Percentiles rank a stretch among this genome's conserved stretches.
These are phyloP conservation scores for Pugionium dolabratum DNA, from an alignment of 345 rosid species.

Conservation along the genomic window DNA sequence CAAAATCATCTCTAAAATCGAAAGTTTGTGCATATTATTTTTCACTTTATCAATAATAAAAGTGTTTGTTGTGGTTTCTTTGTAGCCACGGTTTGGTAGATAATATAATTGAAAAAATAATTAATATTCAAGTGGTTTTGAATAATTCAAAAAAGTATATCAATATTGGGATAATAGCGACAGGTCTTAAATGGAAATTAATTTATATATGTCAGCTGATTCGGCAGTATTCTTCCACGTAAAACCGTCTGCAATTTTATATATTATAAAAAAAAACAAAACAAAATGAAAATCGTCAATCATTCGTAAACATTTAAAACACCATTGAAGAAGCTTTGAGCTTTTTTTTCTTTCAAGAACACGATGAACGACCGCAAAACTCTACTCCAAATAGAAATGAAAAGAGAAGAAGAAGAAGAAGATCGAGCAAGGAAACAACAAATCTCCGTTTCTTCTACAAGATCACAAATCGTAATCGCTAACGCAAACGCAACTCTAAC, in stretches of 20 bases:
- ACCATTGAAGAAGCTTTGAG: conserved; percentile 4
- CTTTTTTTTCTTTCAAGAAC: conserved; percentile 20
- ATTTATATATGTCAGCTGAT: conserved; percentile 35
- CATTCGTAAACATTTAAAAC: conserved; percentile 2
- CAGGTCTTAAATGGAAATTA: conserved; percentile 21
- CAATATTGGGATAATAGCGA: conserved; percentile 31
- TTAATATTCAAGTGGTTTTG: conserved; percentile 29
- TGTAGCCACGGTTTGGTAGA: conserved; percentile 28
- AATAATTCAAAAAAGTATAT: conserved; percentile 24
- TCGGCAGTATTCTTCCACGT: conserved; percentile 33
- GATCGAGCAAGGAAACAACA: conserved; percentile 9
- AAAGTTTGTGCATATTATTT: background rate
- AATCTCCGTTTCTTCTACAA: conserved; percentile 9
- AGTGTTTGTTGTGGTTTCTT: conserved; percentile 6
- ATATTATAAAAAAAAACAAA: background rate
- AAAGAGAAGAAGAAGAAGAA: conserved; percentile 1
- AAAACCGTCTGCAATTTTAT: conserved; percentile 28
- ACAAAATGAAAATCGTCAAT: background rate
- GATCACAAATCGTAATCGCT: conserved; percentile 11
- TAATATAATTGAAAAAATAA: background rate
- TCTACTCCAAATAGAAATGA: conserved; percentile 22
- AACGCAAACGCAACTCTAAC: conserved; percentile 31
- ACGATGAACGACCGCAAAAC: conserved; percentile 27
- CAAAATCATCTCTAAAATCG: too few species aligned
- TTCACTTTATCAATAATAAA: conserved; percentile 9